Base-by-base conservation (phyloP, 2,329 filamentous ascomycete species). In the Metarhizium robertsii region DNA sequence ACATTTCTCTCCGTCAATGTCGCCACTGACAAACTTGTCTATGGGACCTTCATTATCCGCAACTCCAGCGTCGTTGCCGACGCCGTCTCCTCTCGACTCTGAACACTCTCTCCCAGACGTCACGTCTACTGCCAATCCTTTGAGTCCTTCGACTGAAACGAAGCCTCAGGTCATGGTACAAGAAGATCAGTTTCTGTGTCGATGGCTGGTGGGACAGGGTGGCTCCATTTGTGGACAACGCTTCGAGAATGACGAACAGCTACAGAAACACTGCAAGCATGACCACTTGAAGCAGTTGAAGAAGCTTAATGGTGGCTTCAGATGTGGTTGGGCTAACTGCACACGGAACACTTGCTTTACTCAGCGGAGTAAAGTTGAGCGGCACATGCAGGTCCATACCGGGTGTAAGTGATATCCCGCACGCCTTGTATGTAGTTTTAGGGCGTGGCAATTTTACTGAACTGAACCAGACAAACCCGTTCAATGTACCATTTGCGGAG, bases 321-420 rank as follows among this genome's bases (percentile, higher is more conserved):
- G 69, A n/a, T 84, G 81, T 61, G 70, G 69, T 45, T 86, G 83
- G 83, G 67, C 73, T 14, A 75, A 73, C 46, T 87, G 84, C 65
- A 71, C 70, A 38, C 77, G 82, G 40, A 70, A 76, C 40, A 72
- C 73, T 4, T 75, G 77, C 16, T 85, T 85, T 59, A 74, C 73
- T 2, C 81, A 84, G 61, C 75, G 80, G 61, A 83, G 80, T 65
- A 86, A 87, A 64, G 72, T 86, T 18, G 82, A 85, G 60, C 73
- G 84, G 48, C 84, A 87, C 62, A 76, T 86, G 67, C 81, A 85
- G 61, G 82, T 79, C 2, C 84, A 87, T 64, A 86, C 83, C 16
- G 81, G 81, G 53, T 80, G 81, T 84, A 70, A 73, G 81, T 42
- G 25, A 46, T 25, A 30, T 29, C n/a, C 38, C 42, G 14, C 30